phyloP scores from a whole-genome alignment of 1,284 basidiomycete genomes.

The Kwoniella shivajii region DNA sequence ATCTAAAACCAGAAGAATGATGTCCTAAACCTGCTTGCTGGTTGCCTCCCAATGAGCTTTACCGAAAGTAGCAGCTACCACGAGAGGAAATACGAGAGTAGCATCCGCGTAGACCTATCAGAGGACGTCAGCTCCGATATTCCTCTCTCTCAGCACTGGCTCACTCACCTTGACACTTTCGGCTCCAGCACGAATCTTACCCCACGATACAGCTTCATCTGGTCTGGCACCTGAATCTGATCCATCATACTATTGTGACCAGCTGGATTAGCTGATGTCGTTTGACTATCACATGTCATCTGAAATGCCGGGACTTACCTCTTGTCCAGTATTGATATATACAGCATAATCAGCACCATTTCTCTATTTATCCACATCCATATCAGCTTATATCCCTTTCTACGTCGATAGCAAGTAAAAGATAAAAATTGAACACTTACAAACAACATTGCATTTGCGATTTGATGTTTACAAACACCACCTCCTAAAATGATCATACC shows the following conservation, averaged over 20 bases:
- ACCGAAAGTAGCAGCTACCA: slow-evolving; percentile 85
- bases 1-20: too few relatives aligned
- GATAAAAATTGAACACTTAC: slow-evolving; percentile 57
- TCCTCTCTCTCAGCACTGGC: background rate
- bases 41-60: slow-evolving; percentile 58
- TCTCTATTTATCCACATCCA: slow-evolving; percentile 60
- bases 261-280: slow-evolving; percentile 2
- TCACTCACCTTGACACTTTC: slow-evolving; percentile 81
- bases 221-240: slow-evolving; percentile 96
- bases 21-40: too few relatives aligned
- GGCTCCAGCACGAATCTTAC: slow-evolving; percentile 89
- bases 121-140: slow-evolving; percentile 10
- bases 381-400: slow-evolving; percentile 10
- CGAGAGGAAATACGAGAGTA: slow-evolving; percentile 84
- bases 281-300: background rate
- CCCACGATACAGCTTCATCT: slow-evolving; percentile 99
- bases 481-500: slow-evolving; percentile 99
- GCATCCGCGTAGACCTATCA: slow-evolving; percentile 64
- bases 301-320: slow-evolving; percentile 52
- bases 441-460: slow-evolving; percentile 98
- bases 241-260: slow-evolving; percentile 71
- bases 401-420: background rate
- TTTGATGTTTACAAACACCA: slow-evolving; percentile 99
- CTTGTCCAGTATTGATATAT: slow-evolving; percentile 98
- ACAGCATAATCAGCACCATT: slow-evolving; percentile 98